Evolutionary conservation across 116 monocot genomes (phyloP), one percentile per base, ranked within the genome.

Genomic region (Cymodocea nodosa): DNA sequence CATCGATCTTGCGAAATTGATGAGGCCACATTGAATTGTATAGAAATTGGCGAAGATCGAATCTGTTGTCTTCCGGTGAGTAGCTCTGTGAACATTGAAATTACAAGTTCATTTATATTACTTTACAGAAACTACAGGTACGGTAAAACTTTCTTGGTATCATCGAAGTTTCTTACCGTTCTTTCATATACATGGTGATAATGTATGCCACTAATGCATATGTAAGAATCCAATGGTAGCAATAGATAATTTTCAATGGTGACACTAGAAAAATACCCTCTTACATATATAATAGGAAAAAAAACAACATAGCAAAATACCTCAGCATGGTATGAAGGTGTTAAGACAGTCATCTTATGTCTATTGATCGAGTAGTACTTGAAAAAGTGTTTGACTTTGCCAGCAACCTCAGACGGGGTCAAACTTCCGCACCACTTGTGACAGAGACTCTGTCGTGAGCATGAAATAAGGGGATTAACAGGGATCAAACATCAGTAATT

Each of bases 291-390:
- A 30, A 30, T 30, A 30, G 25, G 7, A 59, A 22, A 30, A 11
- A 23, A 56, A 18, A 56, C 56, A 56, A 56, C 9, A 22, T 56
- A 56, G 17, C 18, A 36, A 48, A 11, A 35, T 81, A 92, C 98
- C 86, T 98, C 98, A 59, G 98, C 92, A 74, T 98, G 98, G 53
- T 98, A 92, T 22, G 98, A 98, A 53, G 98, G 98, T n/a, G 98
- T 98, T 52, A 98, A 53, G 20, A 98, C 98, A 58, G 98, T 98
- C 98, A 92, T 98, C 74, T 98, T 98, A 73, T 98, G 98, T 13
- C 98, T 75, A 68, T 98, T 98, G 62, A 98, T 98, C 0, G 98
- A 85, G 63, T 92, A 98, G 63, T 92, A 98, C 78, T 89, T 98
- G 83, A 98, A 98, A 68, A 98, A 98, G 67, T 98, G 85, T 37